Evolutionary conservation across 2,329 filamentous ascomycete species (phyloP), one percentile per base, ranked within the genome.

Genomic region (Calonectria pauciramosa): DNA sequence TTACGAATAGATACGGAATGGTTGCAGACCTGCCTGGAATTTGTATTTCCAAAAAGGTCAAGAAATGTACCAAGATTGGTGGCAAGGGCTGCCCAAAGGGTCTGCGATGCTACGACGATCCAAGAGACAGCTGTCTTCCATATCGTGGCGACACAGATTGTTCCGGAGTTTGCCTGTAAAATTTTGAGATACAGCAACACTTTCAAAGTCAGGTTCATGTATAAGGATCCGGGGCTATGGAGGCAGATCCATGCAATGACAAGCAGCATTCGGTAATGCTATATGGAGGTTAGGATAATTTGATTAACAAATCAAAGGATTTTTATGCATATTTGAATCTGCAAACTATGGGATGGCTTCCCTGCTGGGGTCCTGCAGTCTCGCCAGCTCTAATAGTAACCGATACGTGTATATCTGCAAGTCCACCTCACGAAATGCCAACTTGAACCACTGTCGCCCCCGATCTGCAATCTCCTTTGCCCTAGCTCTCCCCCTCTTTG

Each of bases 131-230:
- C 44, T 47, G 44, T 4, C 13, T 9, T 4, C 44, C 44, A 47
- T 47, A 23, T 18, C 20, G n/a, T 1, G 44, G n/a, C 44, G 10
- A 23, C 44, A 47, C 2, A 23, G 11, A 4, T 23, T 47, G 44
- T 13, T 13, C 44, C 13, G 44, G 44, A n/a, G 44, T 47, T 47
- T 47, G 44, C 9, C 44, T 47, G 10, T 47, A 23, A 47, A 16
- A 3, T 1, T 10, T 47, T n/a, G n/a, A 13, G 11, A 5, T 23
- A 4, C 10, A 18, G 1, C 7, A 5, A 2, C 8, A 44, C n/a
- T 47, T 11, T 47, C 41, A 47, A n/a, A 47, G 10, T 7, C n/a
- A 4, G 20, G 20, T 13, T 47, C 8, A 23, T 9, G 13, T 13
- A 4, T 4, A 23, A 13, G 3, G 44, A 23, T 13, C 4, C n/a